Conservation (phyloP, 176 grass and related monocot genomes). For the Lolium multiflorum region DNA sequence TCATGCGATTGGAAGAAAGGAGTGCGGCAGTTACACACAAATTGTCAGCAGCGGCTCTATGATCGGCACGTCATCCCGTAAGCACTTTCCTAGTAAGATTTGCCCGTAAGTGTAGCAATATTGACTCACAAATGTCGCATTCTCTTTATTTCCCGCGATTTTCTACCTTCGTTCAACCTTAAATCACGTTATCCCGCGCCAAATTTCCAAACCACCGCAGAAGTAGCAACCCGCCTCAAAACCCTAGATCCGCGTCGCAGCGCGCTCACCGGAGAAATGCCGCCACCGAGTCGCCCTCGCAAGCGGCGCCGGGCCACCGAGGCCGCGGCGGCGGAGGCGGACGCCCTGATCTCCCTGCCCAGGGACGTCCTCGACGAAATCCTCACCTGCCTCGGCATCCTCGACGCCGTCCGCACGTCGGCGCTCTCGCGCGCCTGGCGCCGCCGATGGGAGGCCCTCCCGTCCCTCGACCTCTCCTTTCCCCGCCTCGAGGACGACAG, state of each 20-base stretch:
- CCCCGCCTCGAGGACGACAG: background rate
- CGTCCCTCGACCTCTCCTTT: background rate
- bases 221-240: background rate
- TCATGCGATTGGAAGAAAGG: no score
- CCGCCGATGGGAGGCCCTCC: conserved; percentile 36
- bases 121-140: no score
- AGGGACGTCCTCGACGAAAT: background rate
- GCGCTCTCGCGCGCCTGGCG: conserved; percentile 40
- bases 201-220: background rate
- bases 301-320: background rate
- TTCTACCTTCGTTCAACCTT: background rate
- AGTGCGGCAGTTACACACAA: no score
- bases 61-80: no score
- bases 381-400: conserved; percentile 36
- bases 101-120: no score
- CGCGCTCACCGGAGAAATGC: background rate
- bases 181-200: background rate
- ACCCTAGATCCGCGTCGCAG: background rate
- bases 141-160: background rate
- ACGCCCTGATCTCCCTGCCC: conserved; percentile 32
- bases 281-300: background rate
- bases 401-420: conserved; percentile 37
- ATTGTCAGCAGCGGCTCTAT: no score
- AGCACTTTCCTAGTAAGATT: no score
- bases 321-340: background rate